A percentile compares a stretch with the other conserved stretches of the same genome.
phyloP scores from a whole-genome alignment of 2,329 filamentous ascomycete genomes.

The Pyrenochaeta sp. region DNA sequence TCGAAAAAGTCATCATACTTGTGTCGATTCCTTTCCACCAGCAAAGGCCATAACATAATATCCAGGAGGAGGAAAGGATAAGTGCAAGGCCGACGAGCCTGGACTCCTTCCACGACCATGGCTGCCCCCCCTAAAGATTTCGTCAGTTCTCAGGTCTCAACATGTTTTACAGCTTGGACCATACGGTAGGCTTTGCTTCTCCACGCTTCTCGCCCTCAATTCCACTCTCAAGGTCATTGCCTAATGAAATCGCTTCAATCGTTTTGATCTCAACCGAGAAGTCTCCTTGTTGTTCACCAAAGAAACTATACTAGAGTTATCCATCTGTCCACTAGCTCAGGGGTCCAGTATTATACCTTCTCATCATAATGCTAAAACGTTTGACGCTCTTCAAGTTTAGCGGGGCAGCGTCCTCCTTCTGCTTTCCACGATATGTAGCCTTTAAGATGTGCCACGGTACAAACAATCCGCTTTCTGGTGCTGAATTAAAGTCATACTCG shows the following conservation, averaged over 20 bases:
- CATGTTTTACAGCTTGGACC: not conserved
- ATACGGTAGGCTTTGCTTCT: slow-evolving; percentile 13
- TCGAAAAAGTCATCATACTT: slow-evolving; percentile 28
- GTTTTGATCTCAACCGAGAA: slow-evolving; percentile 67
- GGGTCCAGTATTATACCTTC: slow-evolving; percentile 66
- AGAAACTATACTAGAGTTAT: slow-evolving; percentile 66
- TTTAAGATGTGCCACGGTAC: slow-evolving; percentile 71
- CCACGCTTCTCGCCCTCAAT: slow-evolving; percentile 2
- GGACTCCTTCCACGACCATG: slow-evolving; percentile 36
- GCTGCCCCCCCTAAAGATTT: slow-evolving; percentile 18
- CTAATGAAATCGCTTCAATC: slow-evolving; percentile 56
- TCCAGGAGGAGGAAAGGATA: slow-evolving; percentile 30
- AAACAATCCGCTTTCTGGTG: slow-evolving; percentile 51
- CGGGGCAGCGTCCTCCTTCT: slow-evolving; percentile 65
- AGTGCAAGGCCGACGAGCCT: slow-evolving; percentile 33
- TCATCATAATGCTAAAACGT: slow-evolving; percentile 78
- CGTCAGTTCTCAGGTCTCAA: slow-evolving; percentile 12
- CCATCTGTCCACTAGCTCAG: not conserved
- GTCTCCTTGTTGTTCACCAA: slow-evolving; percentile 73
- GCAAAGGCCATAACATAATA: slow-evolving; percentile 27
- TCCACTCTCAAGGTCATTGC: slow-evolving; percentile 36
- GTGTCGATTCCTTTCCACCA: slow-evolving; percentile 33
- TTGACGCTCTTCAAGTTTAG: slow-evolving; percentile 68
- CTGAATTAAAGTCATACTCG: slow-evolving; percentile 60
- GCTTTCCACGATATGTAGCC: slow-evolving; percentile 75